Percentiles rank a stretch among this genome's conserved stretches.
Evolutionary conservation across 768 basidiomycete genomes (phyloP).

Genomic region (Russula griseocarnosa): DNA sequence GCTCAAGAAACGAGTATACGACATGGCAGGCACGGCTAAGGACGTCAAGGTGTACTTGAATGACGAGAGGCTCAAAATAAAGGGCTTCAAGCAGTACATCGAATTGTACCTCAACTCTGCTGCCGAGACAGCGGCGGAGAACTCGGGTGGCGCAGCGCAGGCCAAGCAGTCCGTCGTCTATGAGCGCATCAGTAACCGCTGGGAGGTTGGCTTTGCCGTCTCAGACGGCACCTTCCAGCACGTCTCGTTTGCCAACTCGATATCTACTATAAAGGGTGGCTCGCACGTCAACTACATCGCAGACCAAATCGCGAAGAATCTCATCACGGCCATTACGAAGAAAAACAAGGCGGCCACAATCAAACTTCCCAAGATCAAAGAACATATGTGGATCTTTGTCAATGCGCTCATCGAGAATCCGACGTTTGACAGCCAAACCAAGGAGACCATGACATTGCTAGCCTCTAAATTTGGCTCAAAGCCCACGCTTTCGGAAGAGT

Average conservation of each 20-base stretch:
- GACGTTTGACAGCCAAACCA: conserved; percentile 98
- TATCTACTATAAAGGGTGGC: conserved; percentile 94
- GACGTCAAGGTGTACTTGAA: conserved; percentile 93
- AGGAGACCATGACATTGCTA: conserved; percentile 87
- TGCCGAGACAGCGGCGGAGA: conserved; percentile 61
- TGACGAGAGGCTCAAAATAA: conserved; percentile 86
- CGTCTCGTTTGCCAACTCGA: conserved; percentile 97
- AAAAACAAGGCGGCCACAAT: conserved; percentile 97
- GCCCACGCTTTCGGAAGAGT: conserved; percentile 81
- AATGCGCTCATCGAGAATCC: conserved; percentile 96
- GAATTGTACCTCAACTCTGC: conserved; percentile 86
- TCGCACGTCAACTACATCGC: conserved; percentile 84
- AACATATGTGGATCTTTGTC: conserved; percentile 98
- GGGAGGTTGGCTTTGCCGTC: conserved; percentile 94
- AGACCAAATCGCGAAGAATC: conserved; percentile 83
- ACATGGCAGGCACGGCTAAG: conserved; percentile 92
- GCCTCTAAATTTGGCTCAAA: conserved; percentile 88
- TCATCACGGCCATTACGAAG: conserved; percentile 81
- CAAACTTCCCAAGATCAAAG: conserved; percentile 91
- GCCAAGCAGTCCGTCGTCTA: conserved; percentile 76
- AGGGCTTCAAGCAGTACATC: conserved; percentile 95
- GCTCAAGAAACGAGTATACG: conserved; percentile 90
- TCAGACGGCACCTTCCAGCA: conserved; percentile 91
- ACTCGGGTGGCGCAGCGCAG: conserved; percentile 74
- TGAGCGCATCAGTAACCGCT: conserved; percentile 74